A percentile compares a stretch with the other conserved stretches of the same genome.
Conservation (phyloP, 441 rosid genomes). For the Aleurites moluccanus region DNA sequence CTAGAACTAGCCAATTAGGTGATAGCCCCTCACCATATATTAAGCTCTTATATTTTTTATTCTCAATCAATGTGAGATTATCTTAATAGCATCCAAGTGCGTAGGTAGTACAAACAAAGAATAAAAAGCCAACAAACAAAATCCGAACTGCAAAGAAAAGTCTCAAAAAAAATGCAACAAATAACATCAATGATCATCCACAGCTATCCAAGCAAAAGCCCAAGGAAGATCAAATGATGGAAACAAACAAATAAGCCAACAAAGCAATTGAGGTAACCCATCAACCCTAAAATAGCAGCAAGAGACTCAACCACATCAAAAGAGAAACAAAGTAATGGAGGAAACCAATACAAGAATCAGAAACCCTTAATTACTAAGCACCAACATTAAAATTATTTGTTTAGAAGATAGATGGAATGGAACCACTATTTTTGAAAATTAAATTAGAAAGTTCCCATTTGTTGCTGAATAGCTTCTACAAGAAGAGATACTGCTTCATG, state of each 20-base stretch:
- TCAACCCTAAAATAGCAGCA: neutral
- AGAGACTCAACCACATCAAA: neutral
- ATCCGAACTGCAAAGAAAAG: neutral
- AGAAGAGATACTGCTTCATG: neutral
- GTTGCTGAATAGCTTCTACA: too few relatives aligned
- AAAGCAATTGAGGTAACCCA: neutral
- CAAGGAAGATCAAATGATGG: too few relatives aligned
- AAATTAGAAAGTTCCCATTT: too few relatives aligned
- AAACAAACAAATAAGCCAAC: neutral
- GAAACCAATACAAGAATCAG: neutral
- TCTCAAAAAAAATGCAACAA: neutral
- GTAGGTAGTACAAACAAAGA: neutral
- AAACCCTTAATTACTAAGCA: neutral
- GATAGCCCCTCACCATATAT: too few relatives aligned
- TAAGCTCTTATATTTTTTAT: too few relatives aligned
- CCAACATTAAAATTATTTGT: neutral
- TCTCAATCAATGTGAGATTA: too few relatives aligned
- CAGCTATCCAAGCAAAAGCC: too few relatives aligned
- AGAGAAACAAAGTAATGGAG: neutral
- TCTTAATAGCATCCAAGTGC: neutral
- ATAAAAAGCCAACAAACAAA: too few relatives aligned
- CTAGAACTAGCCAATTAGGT: too few relatives aligned
- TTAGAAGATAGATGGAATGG: neutral
- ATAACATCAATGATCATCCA: too few relatives aligned
- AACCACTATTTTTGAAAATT: too few relatives aligned